phyloP scores from a whole-genome alignment of 148 eudicot species.

The Linanthus parryae region DNA sequence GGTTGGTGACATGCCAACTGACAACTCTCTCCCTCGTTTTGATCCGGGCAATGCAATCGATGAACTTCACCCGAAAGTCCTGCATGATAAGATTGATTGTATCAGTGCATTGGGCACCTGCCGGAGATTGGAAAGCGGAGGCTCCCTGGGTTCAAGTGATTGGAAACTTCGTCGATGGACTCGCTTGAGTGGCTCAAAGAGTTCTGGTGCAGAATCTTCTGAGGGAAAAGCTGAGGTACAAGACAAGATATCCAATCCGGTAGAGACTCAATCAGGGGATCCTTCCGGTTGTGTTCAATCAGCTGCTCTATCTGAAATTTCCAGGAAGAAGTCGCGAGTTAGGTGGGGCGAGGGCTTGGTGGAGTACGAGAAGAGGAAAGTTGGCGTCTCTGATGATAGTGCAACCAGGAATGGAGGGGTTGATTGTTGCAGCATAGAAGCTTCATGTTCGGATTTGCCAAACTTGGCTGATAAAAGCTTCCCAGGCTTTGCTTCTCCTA shows the following conservation, averaged over 20 bases:
- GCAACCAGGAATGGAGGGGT: constrained; percentile 25
- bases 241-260: constrained; percentile 27
- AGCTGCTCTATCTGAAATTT: constrained; percentile 33
- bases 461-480: constrained; percentile 45
- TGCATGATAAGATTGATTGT: constrained; percentile 34
- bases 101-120: constrained; percentile 27
- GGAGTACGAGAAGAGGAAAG: constrained; percentile 84
- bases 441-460: constrained; percentile 23
- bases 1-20: constrained; percentile 29
- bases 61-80: constrained; percentile 37
- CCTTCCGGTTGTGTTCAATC: constrained; percentile 32
- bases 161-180: constrained; percentile 85
- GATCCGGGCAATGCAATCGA: constrained; percentile 30
- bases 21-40: constrained; percentile 43
- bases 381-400: constrained; percentile 63
- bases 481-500: constrained; percentile 75
- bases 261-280: constrained; percentile 51
- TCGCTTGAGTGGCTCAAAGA: constrained; percentile 63
- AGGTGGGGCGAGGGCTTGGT: constrained; percentile 98
- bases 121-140: constrained; percentile 48
- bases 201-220: constrained; percentile 35
- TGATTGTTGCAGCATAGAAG: too few relatives aligned
- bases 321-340: constrained; percentile 85
- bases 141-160: constrained; percentile 39
- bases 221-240: constrained; percentile 40